Evolutionary conservation across 345 rosid species (phyloP).

Genomic region (Sapria himalayana): DNA sequence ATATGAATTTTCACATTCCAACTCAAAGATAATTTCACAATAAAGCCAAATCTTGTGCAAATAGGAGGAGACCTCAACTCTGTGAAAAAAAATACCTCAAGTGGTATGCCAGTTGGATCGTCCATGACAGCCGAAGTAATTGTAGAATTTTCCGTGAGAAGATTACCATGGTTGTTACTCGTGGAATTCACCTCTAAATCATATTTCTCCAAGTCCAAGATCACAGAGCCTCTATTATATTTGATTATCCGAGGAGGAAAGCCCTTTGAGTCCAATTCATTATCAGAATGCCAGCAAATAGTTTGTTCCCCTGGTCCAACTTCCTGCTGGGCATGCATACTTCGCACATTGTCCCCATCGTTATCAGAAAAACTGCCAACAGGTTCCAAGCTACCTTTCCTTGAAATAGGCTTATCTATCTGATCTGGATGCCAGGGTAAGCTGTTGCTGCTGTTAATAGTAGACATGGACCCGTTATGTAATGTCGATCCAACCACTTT

Average conservation of each 20-base stretch:
- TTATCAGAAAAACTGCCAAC: constrained; percentile 42
- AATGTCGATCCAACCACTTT: constrained; percentile 48
- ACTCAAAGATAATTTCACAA: too few species aligned
- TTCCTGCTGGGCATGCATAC: constrained; percentile 25
- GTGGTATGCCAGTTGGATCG: constrained; percentile 74
- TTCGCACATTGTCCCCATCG: constrained; percentile 35
- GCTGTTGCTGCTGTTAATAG: constrained; percentile 17
- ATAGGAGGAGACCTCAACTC: neutral
- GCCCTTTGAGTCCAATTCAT: constrained; percentile 39
- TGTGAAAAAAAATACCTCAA: constrained; percentile 38
- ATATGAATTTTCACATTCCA: too few species aligned
- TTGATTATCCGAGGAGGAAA: constrained; percentile 30
- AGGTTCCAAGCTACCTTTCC: constrained; percentile 32
- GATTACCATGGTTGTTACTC: constrained; percentile 13
- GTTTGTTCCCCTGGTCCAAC: constrained; percentile 20
- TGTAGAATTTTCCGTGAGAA: constrained; percentile 12
- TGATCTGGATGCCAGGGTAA: constrained; percentile 51
- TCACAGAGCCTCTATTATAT: constrained; percentile 21
- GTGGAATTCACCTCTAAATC: constrained; percentile 19
- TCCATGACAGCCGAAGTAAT: constrained; percentile 19
- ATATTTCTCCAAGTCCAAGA: constrained; percentile 11
- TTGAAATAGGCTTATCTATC: constrained; percentile 15
- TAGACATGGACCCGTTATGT: constrained; percentile 18
- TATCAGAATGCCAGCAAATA: constrained; percentile 64
- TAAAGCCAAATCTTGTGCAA: constrained; percentile 1